Evolutionary conservation across 768 basidiomycete genomes (phyloP).

Genomic region (Arthromyces matolae): DNA sequence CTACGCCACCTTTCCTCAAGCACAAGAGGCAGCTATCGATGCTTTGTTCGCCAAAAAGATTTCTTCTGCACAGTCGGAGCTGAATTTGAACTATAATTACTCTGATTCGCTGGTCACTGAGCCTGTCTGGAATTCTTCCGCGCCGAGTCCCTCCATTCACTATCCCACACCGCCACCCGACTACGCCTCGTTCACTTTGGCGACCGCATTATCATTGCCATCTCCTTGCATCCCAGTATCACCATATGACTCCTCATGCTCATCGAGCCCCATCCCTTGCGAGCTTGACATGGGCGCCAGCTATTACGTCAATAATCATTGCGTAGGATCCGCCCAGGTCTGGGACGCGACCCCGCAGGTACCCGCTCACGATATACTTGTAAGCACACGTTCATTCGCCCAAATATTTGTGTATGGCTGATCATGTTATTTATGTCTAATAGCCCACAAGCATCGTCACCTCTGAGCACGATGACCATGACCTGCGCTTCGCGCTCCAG

Average conservation of each 20-base stretch:
- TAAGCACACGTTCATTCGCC: neutral
- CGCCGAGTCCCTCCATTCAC: neutral
- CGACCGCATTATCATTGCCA: neutral
- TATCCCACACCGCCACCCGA: neutral
- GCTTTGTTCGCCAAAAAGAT: conserved; percentile 9
- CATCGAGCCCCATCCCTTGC: no score
- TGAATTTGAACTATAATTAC: no score
- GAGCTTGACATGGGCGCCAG: neutral
- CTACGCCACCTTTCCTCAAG: conserved; percentile 18
- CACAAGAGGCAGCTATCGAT: conserved; percentile 14
- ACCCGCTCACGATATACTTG: neutral
- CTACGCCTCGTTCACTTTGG: conserved; percentile 3
- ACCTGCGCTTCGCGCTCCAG: neutral
- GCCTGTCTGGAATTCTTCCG: no score
- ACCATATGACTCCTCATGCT: neutral
- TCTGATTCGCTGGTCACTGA: neutral
- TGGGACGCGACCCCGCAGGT: neutral
- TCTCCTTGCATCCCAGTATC: neutral
- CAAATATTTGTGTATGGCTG: no score
- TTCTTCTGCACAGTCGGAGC: neutral
- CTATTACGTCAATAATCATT: neutral
- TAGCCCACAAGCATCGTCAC: no score
- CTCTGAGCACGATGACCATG: no score
- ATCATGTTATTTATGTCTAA: neutral
- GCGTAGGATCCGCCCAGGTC: neutral